A percentile compares a stretch with the other conserved stretches of the same genome.
These are phyloP conservation scores for Cryphonectria radicalis DNA, from an alignment of 2,329 filamentous ascomycete species.

Conservation along the genomic window DNA sequence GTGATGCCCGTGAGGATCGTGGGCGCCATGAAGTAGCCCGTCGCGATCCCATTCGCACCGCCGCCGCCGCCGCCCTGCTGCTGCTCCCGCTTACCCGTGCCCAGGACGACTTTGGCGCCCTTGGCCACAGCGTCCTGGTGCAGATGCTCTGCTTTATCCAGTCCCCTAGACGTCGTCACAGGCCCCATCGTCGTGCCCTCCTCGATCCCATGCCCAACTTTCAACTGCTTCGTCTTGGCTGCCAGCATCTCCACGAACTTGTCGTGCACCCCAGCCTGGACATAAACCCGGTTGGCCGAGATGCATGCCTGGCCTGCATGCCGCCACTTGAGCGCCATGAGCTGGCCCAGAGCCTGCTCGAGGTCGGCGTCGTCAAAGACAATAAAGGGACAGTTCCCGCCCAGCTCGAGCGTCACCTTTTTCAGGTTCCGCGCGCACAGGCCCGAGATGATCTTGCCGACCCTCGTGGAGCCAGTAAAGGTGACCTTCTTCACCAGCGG, in stretches of 20 bases:
- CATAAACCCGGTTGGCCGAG: conserved; percentile 67
- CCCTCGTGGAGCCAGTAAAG: conserved; percentile 74
- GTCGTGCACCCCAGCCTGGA: conserved; percentile 66
- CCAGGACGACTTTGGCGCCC: conserved; percentile 35
- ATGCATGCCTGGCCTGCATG: conserved; percentile 69
- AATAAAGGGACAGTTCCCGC: conserved; percentile 71
- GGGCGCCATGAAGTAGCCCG: conserved; percentile 71
- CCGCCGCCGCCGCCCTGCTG: no score
- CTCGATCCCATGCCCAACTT: conserved; percentile 34
- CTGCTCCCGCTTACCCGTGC: conserved; percentile 51
- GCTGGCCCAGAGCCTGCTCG: conserved; percentile 57
- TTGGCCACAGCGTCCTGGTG: conserved; percentile 30
- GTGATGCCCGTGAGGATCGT: conserved; percentile 65
- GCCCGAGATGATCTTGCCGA: conserved; percentile 69
- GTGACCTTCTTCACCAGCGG: conserved; percentile 65
- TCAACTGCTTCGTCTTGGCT: conserved; percentile 28
- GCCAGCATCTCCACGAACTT: conserved; percentile 59
- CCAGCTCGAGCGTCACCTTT: conserved; percentile 71
- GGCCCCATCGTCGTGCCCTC: conserved; percentile 41
- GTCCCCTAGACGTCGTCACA: conserved; percentile 39
- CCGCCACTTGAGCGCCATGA: conserved; percentile 44
- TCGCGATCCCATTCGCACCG: conserved; percentile 56
- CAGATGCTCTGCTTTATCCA: conserved; percentile 41
- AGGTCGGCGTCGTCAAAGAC: conserved; percentile 71
- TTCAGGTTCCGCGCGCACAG: conserved; percentile 69